Conservation (phyloP, 306 rosid species). For the Trifolium dubium region DNA sequence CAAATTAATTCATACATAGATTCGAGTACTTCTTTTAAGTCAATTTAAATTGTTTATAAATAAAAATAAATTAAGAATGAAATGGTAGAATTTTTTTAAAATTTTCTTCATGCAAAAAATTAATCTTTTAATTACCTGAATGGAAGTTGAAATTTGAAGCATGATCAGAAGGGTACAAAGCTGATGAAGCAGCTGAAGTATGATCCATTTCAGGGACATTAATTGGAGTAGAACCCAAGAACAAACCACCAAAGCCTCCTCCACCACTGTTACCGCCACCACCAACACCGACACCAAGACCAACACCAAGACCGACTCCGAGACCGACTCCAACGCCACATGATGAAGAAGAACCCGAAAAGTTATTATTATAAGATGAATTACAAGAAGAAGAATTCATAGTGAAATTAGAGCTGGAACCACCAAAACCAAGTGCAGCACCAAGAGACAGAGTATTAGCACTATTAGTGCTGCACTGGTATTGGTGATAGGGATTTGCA, state of each 20-base stretch:
- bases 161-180: constrained; percentile 47
- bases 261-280: background rate
- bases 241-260: constrained; percentile 39
- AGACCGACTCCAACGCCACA: constrained; percentile 22
- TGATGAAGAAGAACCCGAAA: constrained; percentile 49
- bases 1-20: too few species aligned
- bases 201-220: constrained; percentile 63
- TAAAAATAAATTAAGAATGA: background rate
- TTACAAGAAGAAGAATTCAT: constrained; percentile 12
- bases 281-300: background rate
- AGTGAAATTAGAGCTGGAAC: background rate
- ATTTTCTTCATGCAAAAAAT: constrained; percentile 42
- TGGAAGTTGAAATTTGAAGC: constrained; percentile 60
- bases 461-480: background rate
- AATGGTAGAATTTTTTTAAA: background rate
- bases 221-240: constrained; percentile 52
- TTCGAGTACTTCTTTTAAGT: background rate
- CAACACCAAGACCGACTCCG: constrained; percentile 27
- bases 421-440: constrained; percentile 6
- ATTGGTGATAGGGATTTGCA: constrained; percentile 12
- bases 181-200: constrained; percentile 45
- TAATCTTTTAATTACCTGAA: constrained; percentile 61
- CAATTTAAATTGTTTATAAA: background rate
- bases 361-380: background rate
- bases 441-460: background rate